These are phyloP conservation scores for Trichoderma sp. DNA, from an alignment of 2,329 filamentous ascomycete genomes.

Conservation along the genomic window DNA sequence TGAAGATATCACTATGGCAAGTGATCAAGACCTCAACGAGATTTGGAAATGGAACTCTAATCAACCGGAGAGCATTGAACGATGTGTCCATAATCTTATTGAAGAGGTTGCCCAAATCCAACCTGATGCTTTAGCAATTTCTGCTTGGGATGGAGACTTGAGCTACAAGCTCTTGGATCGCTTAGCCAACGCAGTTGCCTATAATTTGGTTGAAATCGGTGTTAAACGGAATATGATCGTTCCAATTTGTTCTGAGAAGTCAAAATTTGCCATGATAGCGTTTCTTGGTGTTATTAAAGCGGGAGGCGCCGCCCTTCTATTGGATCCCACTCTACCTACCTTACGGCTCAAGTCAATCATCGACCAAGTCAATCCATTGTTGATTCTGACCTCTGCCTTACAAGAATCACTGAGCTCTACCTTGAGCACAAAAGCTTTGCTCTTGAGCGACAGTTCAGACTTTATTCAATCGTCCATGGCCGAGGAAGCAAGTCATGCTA, in stretches of 20 bases:
- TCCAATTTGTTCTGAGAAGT: conserved; percentile 34
- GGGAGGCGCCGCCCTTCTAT: conserved; percentile 31
- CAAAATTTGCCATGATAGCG: conserved; percentile 25
- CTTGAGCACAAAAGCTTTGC: background rate
- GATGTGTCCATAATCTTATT: conserved; percentile 11
- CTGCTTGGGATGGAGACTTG: conserved; percentile 29
- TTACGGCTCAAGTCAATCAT: background rate
- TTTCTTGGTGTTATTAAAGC: conserved; percentile 32
- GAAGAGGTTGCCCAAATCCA: background rate
- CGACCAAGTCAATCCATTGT: background rate
- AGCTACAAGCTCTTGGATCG: conserved; percentile 28
- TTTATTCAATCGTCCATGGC: background rate
- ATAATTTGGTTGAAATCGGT: conserved; percentile 21
- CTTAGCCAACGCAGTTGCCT: background rate
- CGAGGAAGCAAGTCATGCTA: background rate
- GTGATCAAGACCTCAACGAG: background rate
- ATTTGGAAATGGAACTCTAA: conserved; percentile 8
- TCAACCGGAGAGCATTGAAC: background rate
- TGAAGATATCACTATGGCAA: background rate
- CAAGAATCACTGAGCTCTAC: background rate
- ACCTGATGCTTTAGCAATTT: conserved; percentile 25
- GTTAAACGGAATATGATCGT: conserved; percentile 30
- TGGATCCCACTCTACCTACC: conserved; percentile 4
- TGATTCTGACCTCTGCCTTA: background rate
- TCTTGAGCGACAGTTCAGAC: background rate